Conservation (phyloP, 805 yeast species). For the Cyberlindnera bimundalis region DNA sequence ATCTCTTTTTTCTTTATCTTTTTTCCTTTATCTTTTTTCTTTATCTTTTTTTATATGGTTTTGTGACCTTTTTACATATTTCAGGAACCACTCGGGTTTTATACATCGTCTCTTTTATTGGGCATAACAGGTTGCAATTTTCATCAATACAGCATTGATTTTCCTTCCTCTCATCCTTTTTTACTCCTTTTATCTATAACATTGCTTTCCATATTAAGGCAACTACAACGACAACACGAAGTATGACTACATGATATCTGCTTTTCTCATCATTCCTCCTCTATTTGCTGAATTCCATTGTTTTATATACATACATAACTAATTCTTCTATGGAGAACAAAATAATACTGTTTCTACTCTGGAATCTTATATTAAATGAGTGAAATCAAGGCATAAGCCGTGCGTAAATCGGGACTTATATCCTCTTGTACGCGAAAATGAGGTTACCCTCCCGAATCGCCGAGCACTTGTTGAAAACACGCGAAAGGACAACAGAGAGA, state of each 20-base stretch:
- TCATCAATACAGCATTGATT: background rate
- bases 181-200: background rate
- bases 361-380: too few relatives aligned
- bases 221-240: slow-evolving; percentile 8
- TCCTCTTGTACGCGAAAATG: background rate
- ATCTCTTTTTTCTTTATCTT: background rate
- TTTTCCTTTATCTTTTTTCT: too few relatives aligned
- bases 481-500: slow-evolving; percentile 17
- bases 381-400: too few relatives aligned
- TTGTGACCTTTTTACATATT: too few relatives aligned
- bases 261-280: background rate
- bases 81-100: too few relatives aligned
- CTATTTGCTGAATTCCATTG: background rate
- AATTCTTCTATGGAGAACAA: background rate
- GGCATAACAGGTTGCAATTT: background rate
- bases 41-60: too few relatives aligned
- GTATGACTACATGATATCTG: slow-evolving; percentile 15
- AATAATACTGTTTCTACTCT: background rate
- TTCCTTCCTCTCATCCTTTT: background rate
- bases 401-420: too few relatives aligned
- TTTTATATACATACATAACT: background rate
- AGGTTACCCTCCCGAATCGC: slow-evolving; percentile 5
- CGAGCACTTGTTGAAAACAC: slow-evolving; percentile 1
- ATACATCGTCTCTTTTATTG: background rate
- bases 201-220: background rate